Conservation (phyloP, 179 eudicot genomes). For the Spinacia oleracea region DNA sequence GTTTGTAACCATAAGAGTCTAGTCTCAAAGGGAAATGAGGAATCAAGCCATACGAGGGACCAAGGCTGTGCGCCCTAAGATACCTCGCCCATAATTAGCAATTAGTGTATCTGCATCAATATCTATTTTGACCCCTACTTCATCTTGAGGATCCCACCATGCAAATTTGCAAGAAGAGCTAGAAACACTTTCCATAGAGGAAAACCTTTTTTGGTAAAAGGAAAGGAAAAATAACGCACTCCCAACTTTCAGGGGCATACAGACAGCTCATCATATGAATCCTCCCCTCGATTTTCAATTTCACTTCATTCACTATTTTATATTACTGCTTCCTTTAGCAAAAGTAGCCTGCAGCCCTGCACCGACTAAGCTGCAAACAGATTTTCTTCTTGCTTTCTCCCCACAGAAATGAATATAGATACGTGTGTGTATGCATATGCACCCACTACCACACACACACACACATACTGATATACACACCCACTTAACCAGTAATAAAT, state of each 20-base stretch:
- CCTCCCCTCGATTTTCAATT: background rate
- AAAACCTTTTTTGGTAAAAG: too few species aligned
- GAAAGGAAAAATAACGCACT: background rate
- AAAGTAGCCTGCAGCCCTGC: background rate
- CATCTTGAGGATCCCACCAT: background rate
- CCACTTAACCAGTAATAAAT: background rate
- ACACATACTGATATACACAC: too few species aligned
- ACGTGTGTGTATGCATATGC: background rate
- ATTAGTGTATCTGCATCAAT: background rate
- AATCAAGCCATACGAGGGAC: background rate
- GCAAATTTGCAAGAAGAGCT: background rate
- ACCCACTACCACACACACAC: background rate
- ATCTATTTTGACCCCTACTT: background rate
- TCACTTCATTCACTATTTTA: background rate
- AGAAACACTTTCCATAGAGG: background rate
- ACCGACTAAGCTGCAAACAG: background rate
- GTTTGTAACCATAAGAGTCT: background rate
- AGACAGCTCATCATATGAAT: background rate
- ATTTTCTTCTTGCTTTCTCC: background rate
- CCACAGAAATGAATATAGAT: background rate
- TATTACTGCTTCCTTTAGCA: background rate
- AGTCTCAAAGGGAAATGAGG: background rate
- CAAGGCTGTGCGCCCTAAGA: background rate
- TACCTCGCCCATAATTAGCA: background rate
- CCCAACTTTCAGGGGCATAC: background rate